phyloP scores from a whole-genome alignment of 305 asterid genomes.

The Stenogyne calaminthoides region DNA sequence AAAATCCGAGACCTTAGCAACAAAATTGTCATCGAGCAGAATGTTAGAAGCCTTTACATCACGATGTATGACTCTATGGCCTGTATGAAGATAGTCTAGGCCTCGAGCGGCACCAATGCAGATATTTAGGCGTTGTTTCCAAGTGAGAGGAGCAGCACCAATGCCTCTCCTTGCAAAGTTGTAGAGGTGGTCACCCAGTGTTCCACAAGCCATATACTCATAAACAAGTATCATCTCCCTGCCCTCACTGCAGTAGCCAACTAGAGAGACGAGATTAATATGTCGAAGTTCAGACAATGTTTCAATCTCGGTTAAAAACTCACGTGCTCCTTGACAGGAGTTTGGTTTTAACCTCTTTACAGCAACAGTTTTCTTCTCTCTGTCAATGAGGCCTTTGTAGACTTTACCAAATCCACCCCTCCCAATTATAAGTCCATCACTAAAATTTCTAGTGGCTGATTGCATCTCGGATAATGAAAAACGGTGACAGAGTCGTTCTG shows the following conservation, averaged over 20 bases:
- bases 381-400: conserved; percentile 37
- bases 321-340: conserved; percentile 23
- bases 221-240: conserved; percentile 27
- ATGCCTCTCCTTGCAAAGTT: background rate
- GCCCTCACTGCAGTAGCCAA: conserved; percentile 17
- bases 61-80: conserved; percentile 29
- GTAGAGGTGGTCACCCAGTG: conserved; percentile 38
- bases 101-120: conserved; percentile 30
- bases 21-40: conserved; percentile 24
- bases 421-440: conserved; percentile 32
- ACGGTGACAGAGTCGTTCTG: conserved; percentile 31
- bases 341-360: conserved; percentile 28
- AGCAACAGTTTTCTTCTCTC: conserved; percentile 25
- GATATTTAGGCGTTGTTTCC: conserved; percentile 26
- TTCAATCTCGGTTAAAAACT: conserved; percentile 23
- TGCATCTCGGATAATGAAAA: conserved; percentile 36
- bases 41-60: conserved; percentile 33
- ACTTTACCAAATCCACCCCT: conserved; percentile 46
- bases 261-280: conserved; percentile 21
- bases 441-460: conserved; percentile 39
- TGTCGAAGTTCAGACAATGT: conserved; percentile 21
- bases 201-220: conserved; percentile 28
- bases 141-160: background rate
- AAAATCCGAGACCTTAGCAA: conserved; percentile 29
- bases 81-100: conserved; percentile 31